These are phyloP conservation scores for Rhizopogon sp. DNA, from an alignment of 768 basidiomycete genomes.

Conservation along the genomic window DNA sequence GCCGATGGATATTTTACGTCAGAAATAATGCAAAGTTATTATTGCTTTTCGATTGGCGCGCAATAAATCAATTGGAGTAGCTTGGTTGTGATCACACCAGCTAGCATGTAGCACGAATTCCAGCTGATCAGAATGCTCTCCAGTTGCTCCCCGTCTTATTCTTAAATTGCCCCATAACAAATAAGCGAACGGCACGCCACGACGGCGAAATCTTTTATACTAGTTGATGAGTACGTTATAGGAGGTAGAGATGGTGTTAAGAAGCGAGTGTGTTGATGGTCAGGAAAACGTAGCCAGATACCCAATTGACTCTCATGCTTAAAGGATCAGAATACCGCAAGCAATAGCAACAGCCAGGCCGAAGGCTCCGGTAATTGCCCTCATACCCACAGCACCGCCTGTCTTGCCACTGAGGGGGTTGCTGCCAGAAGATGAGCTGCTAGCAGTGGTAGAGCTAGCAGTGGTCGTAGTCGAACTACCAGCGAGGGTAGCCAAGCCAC, in stretches of 20 bases:
- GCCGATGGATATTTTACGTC: too few relatives aligned
- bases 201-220: not conserved
- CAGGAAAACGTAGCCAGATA: not conserved
- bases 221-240: too few relatives aligned
- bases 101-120: too few relatives aligned
- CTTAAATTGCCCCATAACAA: too few relatives aligned
- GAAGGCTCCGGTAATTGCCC: not conserved
- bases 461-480: not conserved
- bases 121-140: too few relatives aligned
- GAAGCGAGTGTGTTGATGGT: not conserved
- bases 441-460: not conserved
- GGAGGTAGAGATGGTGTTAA: not conserved
- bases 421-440: not conserved
- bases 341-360: constrained; percentile 8
- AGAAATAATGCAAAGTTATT: too few relatives aligned
- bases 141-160: not conserved
- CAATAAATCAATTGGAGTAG: too few relatives aligned
- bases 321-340: constrained; percentile 11
- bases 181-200: not conserved
- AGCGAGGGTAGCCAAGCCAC: not conserved
- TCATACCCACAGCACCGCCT: constrained; percentile 5
- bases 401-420: not conserved
- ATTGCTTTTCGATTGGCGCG: too few relatives aligned
- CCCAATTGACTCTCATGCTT: not conserved
- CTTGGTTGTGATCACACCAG: too few relatives aligned